Conservation (phyloP, 1,284 basidiomycete genomes). For the Microbotryum violaceum region DNA sequence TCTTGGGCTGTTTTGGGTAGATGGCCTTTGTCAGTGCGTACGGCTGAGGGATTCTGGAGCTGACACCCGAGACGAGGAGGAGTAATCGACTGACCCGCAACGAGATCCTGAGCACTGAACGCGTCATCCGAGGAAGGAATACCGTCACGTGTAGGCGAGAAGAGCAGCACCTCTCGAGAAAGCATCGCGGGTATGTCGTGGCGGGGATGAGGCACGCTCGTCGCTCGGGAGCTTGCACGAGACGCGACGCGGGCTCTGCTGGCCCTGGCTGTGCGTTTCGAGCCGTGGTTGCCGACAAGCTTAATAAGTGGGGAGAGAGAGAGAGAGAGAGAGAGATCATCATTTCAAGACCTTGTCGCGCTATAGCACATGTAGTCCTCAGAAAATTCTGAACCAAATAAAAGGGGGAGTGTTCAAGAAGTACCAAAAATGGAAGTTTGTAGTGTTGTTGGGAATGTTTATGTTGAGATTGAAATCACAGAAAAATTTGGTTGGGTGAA, state of each 20-base stretch:
- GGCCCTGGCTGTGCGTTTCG: too few relatives aligned
- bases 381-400: too few relatives aligned
- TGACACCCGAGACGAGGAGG: not conserved
- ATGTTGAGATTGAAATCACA: too few relatives aligned
- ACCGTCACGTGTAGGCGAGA: conserved; percentile 27
- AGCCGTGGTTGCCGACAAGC: too few relatives aligned
- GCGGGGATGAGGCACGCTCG: not conserved
- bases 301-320: too few relatives aligned
- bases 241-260: not conserved
- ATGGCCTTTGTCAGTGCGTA: not conserved
- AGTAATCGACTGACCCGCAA: not conserved
- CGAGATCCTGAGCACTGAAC: conserved; percentile 1
- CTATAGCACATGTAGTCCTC: too few relatives aligned
- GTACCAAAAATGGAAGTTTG: too few relatives aligned
- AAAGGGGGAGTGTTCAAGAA: too few relatives aligned
- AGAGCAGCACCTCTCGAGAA: conserved; percentile 16
- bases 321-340: too few relatives aligned
- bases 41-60: not conserved
- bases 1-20: conserved; percentile 32
- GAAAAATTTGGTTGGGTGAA: too few relatives aligned
- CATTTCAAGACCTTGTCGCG: too few relatives aligned
- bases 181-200: conserved; percentile 12
- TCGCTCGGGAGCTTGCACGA: not conserved
- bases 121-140: conserved; percentile 22
- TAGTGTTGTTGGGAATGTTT: too few relatives aligned